Percentiles rank a stretch among this genome's conserved stretches.
Conservation (phyloP, 1,284 basidiomycete genomes). For the Athelia sp. region DNA sequence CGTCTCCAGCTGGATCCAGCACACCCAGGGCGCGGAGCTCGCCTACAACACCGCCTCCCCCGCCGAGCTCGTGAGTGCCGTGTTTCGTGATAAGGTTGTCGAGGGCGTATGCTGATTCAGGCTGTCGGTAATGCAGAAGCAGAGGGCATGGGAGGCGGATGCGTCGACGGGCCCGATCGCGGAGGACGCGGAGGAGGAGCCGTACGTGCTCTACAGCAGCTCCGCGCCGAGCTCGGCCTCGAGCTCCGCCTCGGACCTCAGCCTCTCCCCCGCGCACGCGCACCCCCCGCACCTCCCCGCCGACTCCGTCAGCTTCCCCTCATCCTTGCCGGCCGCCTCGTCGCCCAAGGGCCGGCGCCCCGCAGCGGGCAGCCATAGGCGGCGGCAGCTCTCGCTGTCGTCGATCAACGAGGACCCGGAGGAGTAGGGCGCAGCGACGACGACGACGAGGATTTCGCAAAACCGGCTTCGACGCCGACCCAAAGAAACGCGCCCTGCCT, state of each 20-base stretch:
- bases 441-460: no score
- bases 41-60: slow-evolving; percentile 18
- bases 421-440: slow-evolving; percentile 6
- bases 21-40: slow-evolving; percentile 17
- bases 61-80: background rate
- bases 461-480: no score
- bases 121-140: slow-evolving; percentile 7
- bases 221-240: slow-evolving; percentile 27
- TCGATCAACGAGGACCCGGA: slow-evolving; percentile 27
- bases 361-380: slow-evolving; percentile 23
- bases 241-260: slow-evolving; percentile 22
- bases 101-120: no score
- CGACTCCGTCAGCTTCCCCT: slow-evolving; percentile 12
- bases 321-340: slow-evolving; percentile 9
- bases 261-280: slow-evolving; percentile 7
- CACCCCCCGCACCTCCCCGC: slow-evolving; percentile 5
- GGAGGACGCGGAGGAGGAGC: slow-evolving; percentile 23
- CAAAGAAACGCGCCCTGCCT: no score
- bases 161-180: slow-evolving; percentile 22
- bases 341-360: slow-evolving; percentile 26
- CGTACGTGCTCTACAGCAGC: slow-evolving; percentile 27
- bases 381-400: slow-evolving; percentile 21
- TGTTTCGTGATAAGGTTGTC: no score
- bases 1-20: slow-evolving; percentile 27
- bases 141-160: background rate